Evolutionary conservation across 257 asterid genomes (phyloP).

Genomic region (Linderniella brevidens): DNA sequence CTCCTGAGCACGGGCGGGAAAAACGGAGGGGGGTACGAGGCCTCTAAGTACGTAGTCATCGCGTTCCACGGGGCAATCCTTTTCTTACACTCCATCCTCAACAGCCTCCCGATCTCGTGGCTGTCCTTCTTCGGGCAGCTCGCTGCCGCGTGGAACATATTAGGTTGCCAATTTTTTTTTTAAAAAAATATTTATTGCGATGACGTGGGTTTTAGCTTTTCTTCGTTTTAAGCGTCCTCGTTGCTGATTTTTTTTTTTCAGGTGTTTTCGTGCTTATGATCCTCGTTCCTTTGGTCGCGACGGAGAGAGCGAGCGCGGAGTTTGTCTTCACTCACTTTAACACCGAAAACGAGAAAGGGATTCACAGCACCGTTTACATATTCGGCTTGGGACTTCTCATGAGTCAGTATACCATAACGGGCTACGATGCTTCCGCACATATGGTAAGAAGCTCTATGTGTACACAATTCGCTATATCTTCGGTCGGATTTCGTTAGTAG

Average conservation of each 20-base stretch:
- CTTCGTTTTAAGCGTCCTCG: conserved; percentile 2
- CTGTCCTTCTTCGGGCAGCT: conserved; percentile 70
- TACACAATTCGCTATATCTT: too few relatives aligned
- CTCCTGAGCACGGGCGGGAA: conserved; percentile 85
- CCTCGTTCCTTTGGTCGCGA: conserved; percentile 66
- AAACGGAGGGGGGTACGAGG: conserved; percentile 75
- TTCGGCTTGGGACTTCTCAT: conserved; percentile 82
- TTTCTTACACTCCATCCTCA: conserved; percentile 54
- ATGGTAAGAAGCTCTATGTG: conserved; percentile 47
- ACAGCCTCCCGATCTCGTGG: conserved; percentile 78
- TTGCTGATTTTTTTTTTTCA: conserved; percentile 11
- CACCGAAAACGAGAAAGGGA: conserved; percentile 57
- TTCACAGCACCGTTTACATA: conserved; percentile 48
- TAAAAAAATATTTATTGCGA: too few relatives aligned
- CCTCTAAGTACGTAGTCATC: conserved; percentile 72
- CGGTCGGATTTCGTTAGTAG: too few relatives aligned
- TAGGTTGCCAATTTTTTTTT: conserved; percentile 28
- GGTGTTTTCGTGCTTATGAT: conserved; percentile 95
- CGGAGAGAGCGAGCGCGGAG: conserved; percentile 58
- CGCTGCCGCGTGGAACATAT: conserved; percentile 88
- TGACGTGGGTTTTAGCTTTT: too few relatives aligned
- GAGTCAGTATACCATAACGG: conserved; percentile 91
- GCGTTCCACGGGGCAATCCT: conserved; percentile 63
- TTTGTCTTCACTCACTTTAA: conserved; percentile 81
- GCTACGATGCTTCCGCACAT: conserved; percentile 96